Base-by-base conservation (phyloP, 2,329 filamentous ascomycete genomes). In the Lithohypha guttulata region DNA sequence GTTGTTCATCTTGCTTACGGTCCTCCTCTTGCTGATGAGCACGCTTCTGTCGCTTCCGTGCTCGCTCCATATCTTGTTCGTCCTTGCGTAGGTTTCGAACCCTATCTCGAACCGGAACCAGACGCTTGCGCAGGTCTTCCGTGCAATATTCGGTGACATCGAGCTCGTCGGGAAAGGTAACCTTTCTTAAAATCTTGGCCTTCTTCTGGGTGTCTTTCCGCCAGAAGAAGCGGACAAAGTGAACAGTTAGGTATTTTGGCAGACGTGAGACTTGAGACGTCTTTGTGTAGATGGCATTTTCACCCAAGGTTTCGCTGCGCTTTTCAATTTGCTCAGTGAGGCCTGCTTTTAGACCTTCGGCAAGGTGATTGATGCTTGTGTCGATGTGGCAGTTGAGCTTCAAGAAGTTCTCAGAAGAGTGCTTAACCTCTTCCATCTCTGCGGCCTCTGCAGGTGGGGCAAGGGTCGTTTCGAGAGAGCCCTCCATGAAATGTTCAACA, bases 211-310 rank as follows among this genome's bases (percentile, higher is more conserved):
- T 86, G 51, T 93, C 85, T 32, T 81, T 78, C 57, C 93, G 89
- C 91, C 91, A 98, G 68, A 89, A 95, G 66, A 98, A 98, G 48
- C 91, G 84, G 41, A 98, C 84, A 59, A 98, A 94, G 62, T 98
- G 91, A 3, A 98, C 84, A 0, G 91, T 91, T 30, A 98, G 72
- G 59, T 98, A 95, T 61, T 94, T 93, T 13, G 91, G 91, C 34
- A 95, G 69, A 14, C 89, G 80, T 8, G 87, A 77, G 52, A 98
- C 93, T 56, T 80, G 77, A n/a, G 85, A 91, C 3, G 74, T 82
- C 64, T 94, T 94, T 34, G 86, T 95, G 62, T 94, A 98, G 2
- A 75, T 62, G 6, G 84, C 81, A 55, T 94, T 78, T 30, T 84
- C 77, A 41, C 71, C 84, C 6, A 98, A 71, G 2, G 73, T 71